phyloP scores from a whole-genome alignment of 495 filamentous ascomycete species.

The Aspergillus diversus region DNA sequence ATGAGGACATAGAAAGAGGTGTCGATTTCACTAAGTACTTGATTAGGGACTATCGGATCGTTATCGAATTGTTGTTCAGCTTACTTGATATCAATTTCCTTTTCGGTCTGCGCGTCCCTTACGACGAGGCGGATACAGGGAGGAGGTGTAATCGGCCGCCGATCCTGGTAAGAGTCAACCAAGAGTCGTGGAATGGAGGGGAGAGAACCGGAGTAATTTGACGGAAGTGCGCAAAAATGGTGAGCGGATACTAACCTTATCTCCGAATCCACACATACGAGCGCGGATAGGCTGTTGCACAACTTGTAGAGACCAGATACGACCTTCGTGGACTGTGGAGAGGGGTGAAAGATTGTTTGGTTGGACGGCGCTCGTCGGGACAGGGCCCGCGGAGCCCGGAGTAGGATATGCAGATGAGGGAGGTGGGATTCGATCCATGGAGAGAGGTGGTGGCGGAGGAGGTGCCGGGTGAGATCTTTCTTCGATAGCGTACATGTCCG shows the following conservation, averaged over 20 bases:
- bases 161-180: conserved; percentile 64
- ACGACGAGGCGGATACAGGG: conserved; percentile 89
- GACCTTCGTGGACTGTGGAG: conserved; percentile 48
- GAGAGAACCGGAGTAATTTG: neutral
- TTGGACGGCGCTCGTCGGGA: conserved; percentile 30
- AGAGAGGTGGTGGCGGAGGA: conserved; percentile 46
- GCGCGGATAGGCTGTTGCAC: conserved; percentile 92
- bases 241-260: conserved; percentile 67
- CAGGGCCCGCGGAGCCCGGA: conserved; percentile 34
- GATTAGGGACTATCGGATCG: conserved; percentile 17
- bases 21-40: conserved; percentile 65
- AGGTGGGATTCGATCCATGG: conserved; percentile 53
- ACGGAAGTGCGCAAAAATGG: neutral
- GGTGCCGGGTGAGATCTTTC: conserved; percentile 47
- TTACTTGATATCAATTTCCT: conserved; percentile 89
- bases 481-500: conserved; percentile 49
- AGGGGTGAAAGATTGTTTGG: conserved; percentile 44
- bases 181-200: neutral
- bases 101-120: conserved; percentile 74
- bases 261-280: conserved; percentile 98
- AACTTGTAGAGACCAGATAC: conserved; percentile 71
- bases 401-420: conserved; percentile 48
- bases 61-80: conserved; percentile 22
- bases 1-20: conserved; percentile 90
- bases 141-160: conserved; percentile 93